These are phyloP conservation scores for Kurtzmaniella natalensis DNA, from an alignment of 1,139 yeast genomes.

Conservation along the genomic window DNA sequence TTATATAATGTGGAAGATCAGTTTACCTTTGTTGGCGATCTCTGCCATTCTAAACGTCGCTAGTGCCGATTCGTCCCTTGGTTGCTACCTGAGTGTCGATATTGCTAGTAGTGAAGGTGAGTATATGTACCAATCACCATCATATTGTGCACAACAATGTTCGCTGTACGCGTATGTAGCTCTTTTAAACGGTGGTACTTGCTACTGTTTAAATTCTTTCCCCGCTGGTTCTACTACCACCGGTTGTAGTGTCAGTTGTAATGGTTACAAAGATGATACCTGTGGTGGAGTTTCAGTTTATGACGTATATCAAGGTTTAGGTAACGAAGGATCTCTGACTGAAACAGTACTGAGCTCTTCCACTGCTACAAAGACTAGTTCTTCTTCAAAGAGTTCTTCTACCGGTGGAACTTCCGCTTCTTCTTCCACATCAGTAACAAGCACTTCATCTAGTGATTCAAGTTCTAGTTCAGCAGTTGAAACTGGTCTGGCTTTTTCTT, in stretches of 20 bases:
- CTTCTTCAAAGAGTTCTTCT: slow-evolving; percentile 8
- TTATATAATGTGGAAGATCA: no score
- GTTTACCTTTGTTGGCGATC: no score
- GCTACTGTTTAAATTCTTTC: slow-evolving; percentile 57
- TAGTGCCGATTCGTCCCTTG: slow-evolving; percentile 2
- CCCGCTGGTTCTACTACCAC: slow-evolving; percentile 10
- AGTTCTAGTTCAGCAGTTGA: slow-evolving; percentile 8
- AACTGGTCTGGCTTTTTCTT: slow-evolving; percentile 9
- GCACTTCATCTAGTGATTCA: slow-evolving; percentile 7
- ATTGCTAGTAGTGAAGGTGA: background rate
- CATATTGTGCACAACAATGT: slow-evolving; percentile 46
- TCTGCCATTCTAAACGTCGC: background rate
- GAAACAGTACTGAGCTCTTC: slow-evolving; percentile 2
- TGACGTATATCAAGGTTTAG: slow-evolving; percentile 34
- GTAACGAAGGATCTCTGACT: slow-evolving; percentile 15
- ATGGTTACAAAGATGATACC: slow-evolving; percentile 44
- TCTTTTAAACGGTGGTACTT: slow-evolving; percentile 47
- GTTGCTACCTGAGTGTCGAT: slow-evolving; percentile 3
- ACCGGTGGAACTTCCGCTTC: slow-evolving; percentile 6
- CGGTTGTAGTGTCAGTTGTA: slow-evolving; percentile 44
- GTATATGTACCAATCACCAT: slow-evolving; percentile 44
- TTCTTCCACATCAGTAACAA: slow-evolving; percentile 7
- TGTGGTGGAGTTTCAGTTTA: slow-evolving; percentile 57
- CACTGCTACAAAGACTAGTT: slow-evolving; percentile 7
- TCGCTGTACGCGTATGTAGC: slow-evolving; percentile 55